These are phyloP conservation scores for Metschnikowia santaceciliae DNA, from an alignment of 805 yeast species.

Conservation along the genomic window DNA sequence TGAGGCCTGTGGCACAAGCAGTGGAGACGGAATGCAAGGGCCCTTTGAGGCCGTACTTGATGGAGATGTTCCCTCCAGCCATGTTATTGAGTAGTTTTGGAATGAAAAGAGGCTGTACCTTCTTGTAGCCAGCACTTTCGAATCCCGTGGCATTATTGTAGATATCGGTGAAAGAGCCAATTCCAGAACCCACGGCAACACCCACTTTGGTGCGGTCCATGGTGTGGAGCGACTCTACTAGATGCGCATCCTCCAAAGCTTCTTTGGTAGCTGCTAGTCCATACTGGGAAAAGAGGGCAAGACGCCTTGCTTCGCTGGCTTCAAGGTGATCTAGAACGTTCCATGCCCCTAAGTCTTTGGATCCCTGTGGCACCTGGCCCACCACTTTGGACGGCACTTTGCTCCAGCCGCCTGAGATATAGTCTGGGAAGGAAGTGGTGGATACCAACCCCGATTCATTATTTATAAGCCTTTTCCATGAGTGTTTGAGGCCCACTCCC, in stretches of 20 bases:
- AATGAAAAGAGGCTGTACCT: conserved; percentile 79
- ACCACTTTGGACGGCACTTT: conserved; percentile 69
- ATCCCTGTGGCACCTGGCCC: conserved; percentile 64
- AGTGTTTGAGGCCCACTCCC: conserved; percentile 58
- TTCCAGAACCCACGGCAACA: conserved; percentile 88
- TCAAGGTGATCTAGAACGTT: conserved; percentile 46
- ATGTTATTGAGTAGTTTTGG: conserved; percentile 83
- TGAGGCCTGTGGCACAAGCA: conserved; percentile 96
- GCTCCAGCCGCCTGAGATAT: conserved; percentile 43
- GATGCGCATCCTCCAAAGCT: conserved; percentile 66
- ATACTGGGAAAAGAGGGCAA: conserved; percentile 72
- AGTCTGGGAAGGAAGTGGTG: conserved; percentile 39
- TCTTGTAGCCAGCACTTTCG: conserved; percentile 47
- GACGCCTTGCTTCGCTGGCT: conserved; percentile 50
- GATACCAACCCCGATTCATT: conserved; percentile 59
- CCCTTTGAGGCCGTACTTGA: conserved; percentile 71
- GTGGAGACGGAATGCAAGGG: conserved; percentile 87
- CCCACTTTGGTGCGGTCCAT: conserved; percentile 45
- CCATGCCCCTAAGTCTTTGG: conserved; percentile 47
- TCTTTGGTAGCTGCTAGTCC: conserved; percentile 74
- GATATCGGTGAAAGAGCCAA: conserved; percentile 78
- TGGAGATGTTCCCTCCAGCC: conserved; percentile 92
- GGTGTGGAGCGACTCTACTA: conserved; percentile 37
- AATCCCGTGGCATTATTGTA: conserved; percentile 59
- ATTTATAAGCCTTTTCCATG: conserved; percentile 53